Conservation (phyloP, 306 rosid genomes). For the Albizia julibrissin region DNA sequence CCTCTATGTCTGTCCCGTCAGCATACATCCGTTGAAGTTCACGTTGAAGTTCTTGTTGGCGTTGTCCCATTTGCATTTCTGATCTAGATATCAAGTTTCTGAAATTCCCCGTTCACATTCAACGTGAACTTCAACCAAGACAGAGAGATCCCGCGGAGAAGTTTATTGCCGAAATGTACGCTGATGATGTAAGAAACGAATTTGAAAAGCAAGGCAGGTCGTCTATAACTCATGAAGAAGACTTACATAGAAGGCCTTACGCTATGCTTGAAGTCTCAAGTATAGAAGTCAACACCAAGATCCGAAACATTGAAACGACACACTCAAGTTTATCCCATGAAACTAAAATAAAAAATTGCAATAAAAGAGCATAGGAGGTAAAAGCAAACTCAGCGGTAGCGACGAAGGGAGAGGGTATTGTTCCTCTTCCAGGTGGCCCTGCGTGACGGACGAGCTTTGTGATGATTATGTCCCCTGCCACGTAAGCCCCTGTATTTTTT, state of each 20-base stretch:
- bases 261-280: not conserved
- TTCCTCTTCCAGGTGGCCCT: constrained; percentile 72
- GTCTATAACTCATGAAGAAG: not conserved
- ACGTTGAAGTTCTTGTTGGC: too few species aligned
- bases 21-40: too few species aligned
- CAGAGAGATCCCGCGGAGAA: not conserved
- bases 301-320: not conserved
- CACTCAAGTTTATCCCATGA: not conserved
- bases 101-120: too few species aligned
- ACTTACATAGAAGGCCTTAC: not conserved
- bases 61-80: too few species aligned
- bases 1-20: too few species aligned
- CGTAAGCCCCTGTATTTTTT: constrained; percentile 68
- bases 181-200: not conserved
- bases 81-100: too few species aligned
- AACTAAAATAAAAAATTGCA: constrained; percentile 27
- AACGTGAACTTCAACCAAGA: not conserved
- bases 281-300: not conserved
- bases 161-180: not conserved
- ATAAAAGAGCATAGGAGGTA: not conserved
- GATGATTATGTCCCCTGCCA: constrained; percentile 63
- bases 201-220: not conserved
- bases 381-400: constrained; percentile 45
- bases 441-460: constrained; percentile 61
- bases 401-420: constrained; percentile 67